Conservation (phyloP, 257 asterid species). For the Fraxinus anomala region DNA sequence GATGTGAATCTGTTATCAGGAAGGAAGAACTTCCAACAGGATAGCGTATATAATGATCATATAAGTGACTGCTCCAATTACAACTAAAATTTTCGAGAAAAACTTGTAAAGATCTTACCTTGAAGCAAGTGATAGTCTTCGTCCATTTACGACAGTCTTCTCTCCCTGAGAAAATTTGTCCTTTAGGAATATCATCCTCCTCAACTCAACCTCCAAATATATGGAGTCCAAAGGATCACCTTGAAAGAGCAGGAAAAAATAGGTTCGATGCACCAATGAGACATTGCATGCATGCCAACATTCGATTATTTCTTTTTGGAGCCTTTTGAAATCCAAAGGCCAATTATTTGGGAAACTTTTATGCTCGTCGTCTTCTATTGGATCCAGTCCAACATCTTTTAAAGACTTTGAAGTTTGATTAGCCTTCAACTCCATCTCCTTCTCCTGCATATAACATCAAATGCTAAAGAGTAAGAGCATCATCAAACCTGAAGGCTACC, state of each 20-base stretch:
- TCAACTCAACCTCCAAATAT: conserved; percentile 80
- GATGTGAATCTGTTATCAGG: background rate
- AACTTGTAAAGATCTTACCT: conserved; percentile 51
- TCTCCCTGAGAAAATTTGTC: conserved; percentile 62
- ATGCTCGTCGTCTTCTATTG: conserved; percentile 70
- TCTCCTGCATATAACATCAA: conserved; percentile 34
- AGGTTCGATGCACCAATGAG: conserved; percentile 82
- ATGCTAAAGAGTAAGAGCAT: background rate
- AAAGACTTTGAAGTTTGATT: conserved; percentile 43
- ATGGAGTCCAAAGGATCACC: conserved; percentile 90
- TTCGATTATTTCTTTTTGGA: conserved; percentile 69
- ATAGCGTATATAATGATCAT: background rate
- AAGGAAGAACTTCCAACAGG: background rate
- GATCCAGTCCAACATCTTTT: conserved; percentile 82
- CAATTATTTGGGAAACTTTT: conserved; percentile 49
- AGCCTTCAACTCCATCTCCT: conserved; percentile 39
- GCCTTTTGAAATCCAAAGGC: conserved; percentile 78
- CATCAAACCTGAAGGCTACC: background rate
- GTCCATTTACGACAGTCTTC: conserved; percentile 63
- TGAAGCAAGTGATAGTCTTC: conserved; percentile 50
- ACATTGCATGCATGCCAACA: conserved; percentile 85
- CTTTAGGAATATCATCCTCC: conserved; percentile 74
- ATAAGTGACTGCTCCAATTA: background rate
- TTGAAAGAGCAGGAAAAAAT: conserved; percentile 78
- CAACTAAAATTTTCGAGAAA: background rate